Conservation (phyloP, 1,284 basidiomycete species). For the Sphaerobolus stellatus region DNA sequence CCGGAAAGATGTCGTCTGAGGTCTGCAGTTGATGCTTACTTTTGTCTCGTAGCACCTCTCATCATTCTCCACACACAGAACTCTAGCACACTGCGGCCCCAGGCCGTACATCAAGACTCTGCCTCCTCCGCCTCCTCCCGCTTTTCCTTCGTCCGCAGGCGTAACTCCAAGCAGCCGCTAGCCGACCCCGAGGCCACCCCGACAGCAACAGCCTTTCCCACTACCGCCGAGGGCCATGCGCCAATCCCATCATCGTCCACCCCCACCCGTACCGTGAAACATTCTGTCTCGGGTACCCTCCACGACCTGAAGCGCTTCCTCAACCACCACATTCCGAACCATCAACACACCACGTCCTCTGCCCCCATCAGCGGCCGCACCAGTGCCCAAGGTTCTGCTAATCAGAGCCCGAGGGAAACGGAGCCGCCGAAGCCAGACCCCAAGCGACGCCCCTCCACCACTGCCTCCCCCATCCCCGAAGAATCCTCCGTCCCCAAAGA, state of each 20-base stretch:
- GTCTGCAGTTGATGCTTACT: too few relatives aligned
- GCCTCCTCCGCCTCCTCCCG: conserved; percentile 1
- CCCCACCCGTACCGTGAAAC: conserved; percentile 41
- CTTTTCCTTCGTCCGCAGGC: conserved; percentile 6
- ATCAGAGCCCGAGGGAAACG: conserved; percentile 27
- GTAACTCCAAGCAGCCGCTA: conserved; percentile 4
- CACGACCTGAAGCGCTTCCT: conserved; percentile 92
- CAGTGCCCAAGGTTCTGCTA: too few relatives aligned
- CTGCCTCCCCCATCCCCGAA: conserved; percentile 22
- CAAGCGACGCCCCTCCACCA: conserved; percentile 39
- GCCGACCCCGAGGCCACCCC: conserved; percentile 1
- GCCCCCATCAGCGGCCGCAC: conserved; percentile 23
- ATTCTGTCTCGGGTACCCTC: conserved; percentile 52
- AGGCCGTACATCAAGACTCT: too few relatives aligned
- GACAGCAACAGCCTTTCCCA: not conserved
- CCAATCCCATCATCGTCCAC: conserved; percentile 32
- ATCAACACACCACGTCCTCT: conserved; percentile 29
- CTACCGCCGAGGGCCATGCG: conserved; percentile 14
- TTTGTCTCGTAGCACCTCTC: too few relatives aligned
- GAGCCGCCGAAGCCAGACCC: conserved; percentile 34
- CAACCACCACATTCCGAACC: conserved; percentile 80
- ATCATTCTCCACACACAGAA: too few relatives aligned
- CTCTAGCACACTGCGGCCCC: too few relatives aligned
- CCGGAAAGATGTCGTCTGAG: too few relatives aligned
- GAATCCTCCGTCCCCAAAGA: conserved; percentile 33